Evolutionary conservation across 164 flowering plant genomes (phyloP).

Genomic region (Piper longum): DNA sequence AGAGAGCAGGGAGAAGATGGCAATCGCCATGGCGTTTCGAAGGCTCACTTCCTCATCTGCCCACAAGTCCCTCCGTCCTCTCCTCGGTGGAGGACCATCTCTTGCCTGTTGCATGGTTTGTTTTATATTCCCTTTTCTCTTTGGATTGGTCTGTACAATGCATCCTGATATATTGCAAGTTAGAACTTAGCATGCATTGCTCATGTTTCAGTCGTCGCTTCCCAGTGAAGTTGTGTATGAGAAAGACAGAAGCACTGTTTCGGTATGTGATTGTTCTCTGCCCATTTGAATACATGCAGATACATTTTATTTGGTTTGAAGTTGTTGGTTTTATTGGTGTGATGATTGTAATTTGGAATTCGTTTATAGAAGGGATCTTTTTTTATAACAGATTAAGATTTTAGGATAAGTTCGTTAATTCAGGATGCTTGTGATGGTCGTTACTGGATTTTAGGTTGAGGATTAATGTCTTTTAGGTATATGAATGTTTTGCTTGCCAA

Average conservation of each 20-base stretch:
- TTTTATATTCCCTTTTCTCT: neutral
- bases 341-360: neutral
- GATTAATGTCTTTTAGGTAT: neutral
- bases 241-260: slow-evolving; percentile 50
- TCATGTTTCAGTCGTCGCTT: slow-evolving; percentile 49
- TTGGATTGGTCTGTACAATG: neutral
- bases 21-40: slow-evolving; percentile 91
- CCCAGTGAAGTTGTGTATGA: slow-evolving; percentile 71
- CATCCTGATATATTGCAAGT: neutral
- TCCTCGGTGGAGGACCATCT: slow-evolving; percentile 45
- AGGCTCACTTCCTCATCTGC: slow-evolving; percentile 54
- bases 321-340: neutral
- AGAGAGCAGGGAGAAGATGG: slow-evolving; percentile 34
- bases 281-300: neutral
- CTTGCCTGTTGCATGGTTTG: slow-evolving; percentile 46
- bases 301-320: no score
- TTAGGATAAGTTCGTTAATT: neutral
- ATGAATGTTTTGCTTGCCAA: no score
- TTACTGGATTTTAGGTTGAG: neutral
- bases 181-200: neutral
- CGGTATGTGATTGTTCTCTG: slow-evolving; percentile 23
- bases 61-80: slow-evolving; percentile 51
- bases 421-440: neutral
- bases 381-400: no score
- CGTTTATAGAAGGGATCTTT: no score